A percentile compares a stretch with the other conserved stretches of the same genome.
Evolutionary conservation across 257 asterid genomes (phyloP).

Genomic region (Rauvolfia tetraphylla): DNA sequence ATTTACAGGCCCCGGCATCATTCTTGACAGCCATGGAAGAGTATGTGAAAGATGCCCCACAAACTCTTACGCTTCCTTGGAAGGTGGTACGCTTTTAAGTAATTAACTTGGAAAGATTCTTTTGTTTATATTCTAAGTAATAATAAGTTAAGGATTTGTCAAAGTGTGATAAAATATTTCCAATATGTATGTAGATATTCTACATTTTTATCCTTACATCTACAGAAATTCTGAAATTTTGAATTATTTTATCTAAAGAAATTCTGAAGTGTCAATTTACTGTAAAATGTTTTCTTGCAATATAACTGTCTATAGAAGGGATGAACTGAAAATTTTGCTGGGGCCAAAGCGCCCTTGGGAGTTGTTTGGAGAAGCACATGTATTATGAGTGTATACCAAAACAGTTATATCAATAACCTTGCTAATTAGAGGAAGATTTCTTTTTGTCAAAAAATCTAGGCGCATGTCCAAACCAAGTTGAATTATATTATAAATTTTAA

Average conservation of each 20-base stretch:
- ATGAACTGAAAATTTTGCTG: background rate
- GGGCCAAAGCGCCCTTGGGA: background rate
- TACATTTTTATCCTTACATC: background rate
- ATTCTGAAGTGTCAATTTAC: background rate
- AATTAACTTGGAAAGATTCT: background rate
- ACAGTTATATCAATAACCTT: background rate
- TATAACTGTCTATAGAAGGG: background rate
- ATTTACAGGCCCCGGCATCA: conserved; percentile 58
- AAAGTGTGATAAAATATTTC: background rate
- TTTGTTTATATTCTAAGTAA: background rate
- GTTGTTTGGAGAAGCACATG: background rate
- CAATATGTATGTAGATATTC: background rate
- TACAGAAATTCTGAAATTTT: background rate
- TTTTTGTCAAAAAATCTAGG: background rate
- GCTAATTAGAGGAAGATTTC: background rate
- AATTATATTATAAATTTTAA: too few species aligned
- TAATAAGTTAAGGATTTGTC: background rate
- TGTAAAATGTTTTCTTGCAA: background rate
- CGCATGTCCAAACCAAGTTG: background rate
- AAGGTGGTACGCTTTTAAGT: conserved; percentile 35
- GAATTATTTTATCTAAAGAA: background rate
- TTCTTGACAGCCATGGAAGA: conserved; percentile 72
- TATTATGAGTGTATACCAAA: background rate
- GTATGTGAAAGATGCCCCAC: conserved; percentile 63
- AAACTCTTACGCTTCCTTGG: conserved; percentile 56